phyloP scores from a whole-genome alignment of 179 eudicot species.

The Carnegiea gigantea region DNA sequence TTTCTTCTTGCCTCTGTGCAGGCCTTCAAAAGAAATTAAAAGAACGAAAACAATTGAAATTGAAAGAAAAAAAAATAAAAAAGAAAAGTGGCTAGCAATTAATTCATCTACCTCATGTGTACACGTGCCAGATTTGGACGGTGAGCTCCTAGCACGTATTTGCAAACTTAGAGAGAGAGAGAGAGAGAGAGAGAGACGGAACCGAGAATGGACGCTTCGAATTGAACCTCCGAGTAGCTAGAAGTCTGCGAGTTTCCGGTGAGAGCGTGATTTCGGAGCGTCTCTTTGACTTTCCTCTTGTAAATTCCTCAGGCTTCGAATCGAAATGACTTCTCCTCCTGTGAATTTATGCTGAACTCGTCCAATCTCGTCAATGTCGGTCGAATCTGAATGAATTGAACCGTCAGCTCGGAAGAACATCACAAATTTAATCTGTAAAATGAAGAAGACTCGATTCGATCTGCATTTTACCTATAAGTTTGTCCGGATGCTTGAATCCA shows the following conservation, averaged over 20 bases:
- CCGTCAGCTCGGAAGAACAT: neutral
- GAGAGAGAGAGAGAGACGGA: constrained; percentile 10
- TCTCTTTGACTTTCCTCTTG: constrained; percentile 41
- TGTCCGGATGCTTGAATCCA: constrained; percentile 39
- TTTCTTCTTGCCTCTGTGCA: neutral
- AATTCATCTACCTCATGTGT: constrained; percentile 6
- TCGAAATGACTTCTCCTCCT: constrained; percentile 45
- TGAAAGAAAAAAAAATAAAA: neutral
- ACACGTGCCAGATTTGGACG: constrained; percentile 5
- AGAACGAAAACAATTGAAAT: neutral
- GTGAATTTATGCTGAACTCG: constrained; percentile 16
- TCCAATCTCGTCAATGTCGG: constrained; percentile 38
- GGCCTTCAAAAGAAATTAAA: constrained; percentile 5
- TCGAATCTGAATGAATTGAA: constrained; percentile 33
- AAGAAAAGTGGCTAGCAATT: neutral
- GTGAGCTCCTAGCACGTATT: neutral
- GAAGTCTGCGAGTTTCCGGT: constrained; percentile 68
- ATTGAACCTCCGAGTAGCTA: constrained; percentile 20
- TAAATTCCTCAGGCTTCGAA: constrained; percentile 64
- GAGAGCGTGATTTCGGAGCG: constrained; percentile 37
- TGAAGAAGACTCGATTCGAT: neutral
- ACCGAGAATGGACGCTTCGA: neutral
- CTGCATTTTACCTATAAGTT: constrained; percentile 42
- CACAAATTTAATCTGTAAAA: neutral
- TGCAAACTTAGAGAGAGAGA: neutral